Evolutionary conservation across 768 basidiomycete species (phyloP).

Genomic region (Chlorophyllum brunneum): DNA sequence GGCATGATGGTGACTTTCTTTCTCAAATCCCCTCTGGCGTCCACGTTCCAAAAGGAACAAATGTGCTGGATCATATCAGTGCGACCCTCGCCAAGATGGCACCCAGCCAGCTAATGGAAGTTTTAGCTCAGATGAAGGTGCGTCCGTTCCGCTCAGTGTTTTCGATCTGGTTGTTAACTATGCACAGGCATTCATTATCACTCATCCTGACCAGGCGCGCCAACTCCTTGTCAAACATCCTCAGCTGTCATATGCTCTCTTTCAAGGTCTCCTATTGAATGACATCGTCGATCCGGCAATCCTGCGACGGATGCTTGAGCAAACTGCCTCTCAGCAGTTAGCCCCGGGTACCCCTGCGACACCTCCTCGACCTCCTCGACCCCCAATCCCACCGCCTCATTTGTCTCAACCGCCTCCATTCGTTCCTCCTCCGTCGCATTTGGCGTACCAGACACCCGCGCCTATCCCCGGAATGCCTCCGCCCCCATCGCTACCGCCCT

Average conservation of each 20-base stretch:
- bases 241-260: slow-evolving; percentile 92
- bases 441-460: slow-evolving; percentile 30
- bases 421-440: slow-evolving; percentile 27
- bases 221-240: slow-evolving; percentile 78
- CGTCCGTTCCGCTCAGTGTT: slow-evolving; percentile 24
- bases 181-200: slow-evolving; percentile 82
- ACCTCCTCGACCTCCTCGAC: slow-evolving; percentile 20
- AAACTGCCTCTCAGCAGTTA: slow-evolving; percentile 24
- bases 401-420: slow-evolving; percentile 48
- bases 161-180: slow-evolving; percentile 7
- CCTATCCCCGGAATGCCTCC: slow-evolving; percentile 28
- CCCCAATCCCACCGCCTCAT: slow-evolving; percentile 26
- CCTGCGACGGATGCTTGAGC: slow-evolving; percentile 63
- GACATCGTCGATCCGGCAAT: slow-evolving; percentile 89
- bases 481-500: slow-evolving; percentile 20
- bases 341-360: slow-evolving; percentile 19
- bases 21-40: slow-evolving; percentile 71
- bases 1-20: slow-evolving; percentile 49
- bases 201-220: slow-evolving; percentile 86
- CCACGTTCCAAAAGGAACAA: slow-evolving; percentile 65
- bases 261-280: slow-evolving; percentile 90
- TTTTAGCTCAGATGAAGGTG: slow-evolving; percentile 98
- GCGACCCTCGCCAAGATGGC: slow-evolving; percentile 81
- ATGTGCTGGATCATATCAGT: slow-evolving; percentile 78
- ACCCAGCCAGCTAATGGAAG: slow-evolving; percentile 84